These are phyloP conservation scores for Naganishia friedmannii DNA, from an alignment of 768 basidiomycete genomes.

Conservation along the genomic window DNA sequence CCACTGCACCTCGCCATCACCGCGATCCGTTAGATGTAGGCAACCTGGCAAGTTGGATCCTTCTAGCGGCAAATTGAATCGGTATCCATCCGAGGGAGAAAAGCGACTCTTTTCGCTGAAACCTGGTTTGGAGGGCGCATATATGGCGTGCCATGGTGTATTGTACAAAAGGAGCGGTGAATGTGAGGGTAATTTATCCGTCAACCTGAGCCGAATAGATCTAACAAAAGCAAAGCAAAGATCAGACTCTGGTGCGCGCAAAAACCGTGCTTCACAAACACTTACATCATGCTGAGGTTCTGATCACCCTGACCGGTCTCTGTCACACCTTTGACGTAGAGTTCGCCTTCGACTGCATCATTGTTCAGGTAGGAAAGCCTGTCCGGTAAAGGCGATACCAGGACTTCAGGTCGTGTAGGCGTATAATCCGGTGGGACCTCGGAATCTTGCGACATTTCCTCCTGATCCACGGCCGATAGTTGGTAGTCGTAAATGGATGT, in stretches of 20 bases:
- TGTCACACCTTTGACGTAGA: slow-evolving; percentile 48
- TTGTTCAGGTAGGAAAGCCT: slow-evolving; percentile 48
- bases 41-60: slow-evolving; percentile 40
- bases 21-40: slow-evolving; percentile 38
- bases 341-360: slow-evolving; percentile 43
- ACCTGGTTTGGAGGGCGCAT: slow-evolving; percentile 34
- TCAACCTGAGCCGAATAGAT: slow-evolving; percentile 37
- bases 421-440: slow-evolving; percentile 40
- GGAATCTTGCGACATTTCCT: not conserved
- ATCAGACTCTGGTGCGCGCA: not conserved
- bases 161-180: slow-evolving; percentile 33
- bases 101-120: not conserved
- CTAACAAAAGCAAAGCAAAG: slow-evolving; percentile 25
- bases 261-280: slow-evolving; percentile 30
- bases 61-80: slow-evolving; percentile 41
- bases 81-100: slow-evolving; percentile 25
- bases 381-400: slow-evolving; percentile 46
- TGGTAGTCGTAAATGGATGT: not conserved
- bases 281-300: slow-evolving; percentile 31
- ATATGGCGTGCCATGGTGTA: slow-evolving; percentile 30
- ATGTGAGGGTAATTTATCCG: slow-evolving; percentile 37
- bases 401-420: slow-evolving; percentile 44
- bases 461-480: not conserved
- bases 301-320: slow-evolving; percentile 27
- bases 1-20: slow-evolving; percentile 43